Base-by-base conservation (phyloP, 306 rosid genomes). In the Calophaca sinica region DNA sequence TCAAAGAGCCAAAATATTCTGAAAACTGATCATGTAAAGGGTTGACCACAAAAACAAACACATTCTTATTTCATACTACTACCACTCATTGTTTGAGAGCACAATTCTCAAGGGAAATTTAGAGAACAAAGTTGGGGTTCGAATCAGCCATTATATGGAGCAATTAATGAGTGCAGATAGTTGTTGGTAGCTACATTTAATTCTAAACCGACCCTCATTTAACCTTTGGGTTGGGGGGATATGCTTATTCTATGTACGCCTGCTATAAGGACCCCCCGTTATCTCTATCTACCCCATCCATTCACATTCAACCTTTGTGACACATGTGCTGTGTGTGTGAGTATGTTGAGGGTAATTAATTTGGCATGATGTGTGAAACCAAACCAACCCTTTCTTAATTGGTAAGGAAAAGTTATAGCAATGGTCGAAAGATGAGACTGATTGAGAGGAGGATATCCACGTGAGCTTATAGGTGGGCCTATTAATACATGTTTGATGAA, bases 171-270 rank as follows among this genome's bases (percentile, higher is more conserved):
- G 52, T 77, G 58, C 75, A 71, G 91, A 83, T 89, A 42, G 87
- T 1, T 77, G 93, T 81, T 79, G 94, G 89, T 89, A 2, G 90
- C 68, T 57, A 74, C 81, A 88, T 83, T 90, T 61, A 88, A 79
- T 85, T 58, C 73, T 11, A 54, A 80, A 85, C 90, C 85, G 81
- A 87, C 84, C 84, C 61, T 77, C 68, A 65, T 67, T 81, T 83
- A 60, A 73, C 69, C 60, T 35, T 13, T 9, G 1, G 46, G 13
- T 13, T 9, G 1, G 46, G 13, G 63, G 44, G 7, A 8, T 77
- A 52, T 76, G 62, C 48, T 38, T 45, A 9, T 5, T 42, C 33
- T 45, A 10, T 32, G 26, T 44, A 14, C 55, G 9, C 51, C 14
- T 9, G 2, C 7, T 9, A 4, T 52, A 46, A 11, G 36, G 4